These are phyloP conservation scores for Boletus rubescentipes DNA, from an alignment of 768 basidiomycete species.

Conservation along the genomic window DNA sequence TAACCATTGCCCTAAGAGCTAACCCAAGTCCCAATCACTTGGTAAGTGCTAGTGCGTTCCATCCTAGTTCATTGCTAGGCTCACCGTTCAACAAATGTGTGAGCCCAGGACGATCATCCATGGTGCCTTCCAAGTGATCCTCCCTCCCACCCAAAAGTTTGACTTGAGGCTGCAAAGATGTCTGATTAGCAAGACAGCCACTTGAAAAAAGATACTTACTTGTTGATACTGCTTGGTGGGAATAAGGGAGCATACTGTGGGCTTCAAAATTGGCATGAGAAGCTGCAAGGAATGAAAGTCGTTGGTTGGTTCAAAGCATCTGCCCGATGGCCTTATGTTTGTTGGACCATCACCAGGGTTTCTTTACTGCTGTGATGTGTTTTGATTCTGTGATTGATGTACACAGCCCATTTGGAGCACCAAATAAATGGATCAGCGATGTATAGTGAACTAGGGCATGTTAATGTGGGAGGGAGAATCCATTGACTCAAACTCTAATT, in stretches of 20 bases:
- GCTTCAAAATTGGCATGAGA: not conserved
- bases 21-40: no score
- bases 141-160: not conserved
- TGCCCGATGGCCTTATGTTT: not conserved
- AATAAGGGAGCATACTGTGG: not conserved
- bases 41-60: no score
- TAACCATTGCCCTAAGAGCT: no score
- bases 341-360: not conserved
- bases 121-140: not conserved
- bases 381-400: not conserved
- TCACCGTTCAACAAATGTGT: no score
- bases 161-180: no score
- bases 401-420: not conserved
- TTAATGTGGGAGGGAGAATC: not conserved
- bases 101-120: not conserved
- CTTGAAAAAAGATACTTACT: no score
- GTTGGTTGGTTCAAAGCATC: not conserved
- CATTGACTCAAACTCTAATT: not conserved
- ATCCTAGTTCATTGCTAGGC: no score
- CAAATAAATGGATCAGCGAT: not conserved
- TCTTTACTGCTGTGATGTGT: not conserved
- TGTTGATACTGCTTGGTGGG: not conserved
- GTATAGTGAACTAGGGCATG: not conserved
- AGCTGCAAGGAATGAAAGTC: not conserved
- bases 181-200: no score